Base-by-base conservation (phyloP, 371 early-diverging fungal species). In the Massospora cicadina region DNA sequence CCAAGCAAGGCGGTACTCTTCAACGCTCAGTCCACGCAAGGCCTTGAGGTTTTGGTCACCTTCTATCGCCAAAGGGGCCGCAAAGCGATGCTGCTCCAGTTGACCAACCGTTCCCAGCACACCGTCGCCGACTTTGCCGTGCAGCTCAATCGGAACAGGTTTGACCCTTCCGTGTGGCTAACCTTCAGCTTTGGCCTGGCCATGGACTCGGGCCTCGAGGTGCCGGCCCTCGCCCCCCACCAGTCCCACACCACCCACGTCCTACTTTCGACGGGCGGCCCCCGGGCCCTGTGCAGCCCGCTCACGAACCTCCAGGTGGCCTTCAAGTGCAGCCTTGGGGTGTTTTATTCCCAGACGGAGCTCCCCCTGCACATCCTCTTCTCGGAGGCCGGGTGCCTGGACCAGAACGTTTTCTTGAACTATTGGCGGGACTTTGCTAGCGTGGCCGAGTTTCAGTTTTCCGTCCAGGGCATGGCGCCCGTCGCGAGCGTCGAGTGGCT, bases 111-210 rank as follows among this genome's bases (percentile, higher is more conserved):
- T 21, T 23, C 12, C 7, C 2, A 62, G 2, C 13, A 33, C 5
- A 13, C 32, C n/a, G 26, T 62, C 21, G 7, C n/a, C 7, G 62
- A 62, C 10, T 62, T 62, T 62, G 62, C 62, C 23, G 17, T 62
- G 23, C 62, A 62, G 26, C 43, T 62, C 23, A 62, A 62, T 26
- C 31, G n/a, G 32, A 62, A 62, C 53, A 30, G 33, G 33, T 62
- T 33, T 60, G 7, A 28, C 17, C 32, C n/a, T 60, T 2, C 3
- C 27, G 10, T 13, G 7, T 2, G 27, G 30, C 30, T 60, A 27
- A 60, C 30, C 32, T 60, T 28, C 32, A 60, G 60, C 28, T 60
- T 60, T 43, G 62, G 62, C 53, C 23, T 62, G 17, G 25, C 32
- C 21, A 31, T 43, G 32, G 33, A 33, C 3, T 12, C 24, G 26